Percentiles rank a stretch among this genome's conserved stretches.
Conservation (phyloP, 768 basidiomycete species). For the Naganishia vaughanmartiniae region DNA sequence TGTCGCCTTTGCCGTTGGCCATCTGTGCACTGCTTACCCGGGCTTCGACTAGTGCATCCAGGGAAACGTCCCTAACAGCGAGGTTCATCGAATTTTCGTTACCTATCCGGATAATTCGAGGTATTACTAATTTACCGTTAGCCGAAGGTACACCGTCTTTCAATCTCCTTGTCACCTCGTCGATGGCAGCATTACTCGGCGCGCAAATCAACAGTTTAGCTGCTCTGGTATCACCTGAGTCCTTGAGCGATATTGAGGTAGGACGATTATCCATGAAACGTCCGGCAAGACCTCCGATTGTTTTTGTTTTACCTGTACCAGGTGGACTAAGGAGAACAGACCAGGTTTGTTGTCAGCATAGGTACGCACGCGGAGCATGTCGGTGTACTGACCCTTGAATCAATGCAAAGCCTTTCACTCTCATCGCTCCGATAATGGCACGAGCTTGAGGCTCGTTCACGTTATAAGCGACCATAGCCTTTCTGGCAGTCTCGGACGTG, state of each 20-base stretch:
- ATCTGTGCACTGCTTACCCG: conserved; percentile 44
- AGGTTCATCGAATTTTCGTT: conserved; percentile 69
- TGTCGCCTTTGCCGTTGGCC: conserved; percentile 48
- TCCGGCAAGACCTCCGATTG: conserved; percentile 90
- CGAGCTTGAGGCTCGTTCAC: conserved; percentile 93
- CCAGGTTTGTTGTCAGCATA: conserved; percentile 2
- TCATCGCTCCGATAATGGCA: conserved; percentile 75
- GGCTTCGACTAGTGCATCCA: conserved; percentile 82
- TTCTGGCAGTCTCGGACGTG: conserved; percentile 59
- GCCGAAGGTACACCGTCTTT: conserved; percentile 70
- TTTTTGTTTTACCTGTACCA: conserved; percentile 97
- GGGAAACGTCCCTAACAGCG: conserved; percentile 76
- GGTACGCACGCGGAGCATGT: conserved; percentile 49
- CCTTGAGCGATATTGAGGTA: conserved; percentile 56
- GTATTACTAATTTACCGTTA: conserved; percentile 58
- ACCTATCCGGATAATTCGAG: conserved; percentile 89
- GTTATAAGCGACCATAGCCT: conserved; percentile 66
- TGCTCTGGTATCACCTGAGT: conserved; percentile 56
- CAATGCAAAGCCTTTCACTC: conserved; percentile 73
- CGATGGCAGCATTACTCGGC: conserved; percentile 96
- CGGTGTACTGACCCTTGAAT: conserved; percentile 73
- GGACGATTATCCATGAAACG: conserved; percentile 68
- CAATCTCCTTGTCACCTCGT: conserved; percentile 85
- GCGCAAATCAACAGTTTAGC: conserved; percentile 88
- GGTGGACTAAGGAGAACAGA: conserved; percentile 60